phyloP scores from a whole-genome alignment of 371 early-diverging fungal species.

The Smittium mucronatum region DNA sequence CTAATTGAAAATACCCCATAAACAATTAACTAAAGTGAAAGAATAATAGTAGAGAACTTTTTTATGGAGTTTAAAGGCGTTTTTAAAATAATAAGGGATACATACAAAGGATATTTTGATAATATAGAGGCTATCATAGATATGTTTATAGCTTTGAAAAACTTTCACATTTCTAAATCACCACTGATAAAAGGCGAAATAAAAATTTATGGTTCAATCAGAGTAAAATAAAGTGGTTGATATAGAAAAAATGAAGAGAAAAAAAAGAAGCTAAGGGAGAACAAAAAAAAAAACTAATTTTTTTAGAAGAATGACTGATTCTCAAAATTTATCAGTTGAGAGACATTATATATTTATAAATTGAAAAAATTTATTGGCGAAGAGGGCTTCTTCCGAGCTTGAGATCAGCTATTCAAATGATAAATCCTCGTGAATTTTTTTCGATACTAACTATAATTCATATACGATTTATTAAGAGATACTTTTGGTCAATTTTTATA shows the following conservation, averaged over 20 bases:
- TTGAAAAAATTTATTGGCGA: no score
- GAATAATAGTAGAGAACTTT: neutral
- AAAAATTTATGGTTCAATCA: neutral
- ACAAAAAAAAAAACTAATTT: no score
- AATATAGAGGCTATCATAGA: neutral
- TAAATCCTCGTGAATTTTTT: no score
- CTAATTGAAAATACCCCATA: neutral
- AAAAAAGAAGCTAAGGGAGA: no score
- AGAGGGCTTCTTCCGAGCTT: no score
- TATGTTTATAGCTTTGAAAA: neutral
- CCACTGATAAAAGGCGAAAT: neutral
- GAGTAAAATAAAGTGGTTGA: neutral
- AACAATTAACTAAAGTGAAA: neutral
- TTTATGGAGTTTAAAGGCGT: neutral
- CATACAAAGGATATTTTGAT: neutral
- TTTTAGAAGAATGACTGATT: no score
- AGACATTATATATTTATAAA: no score
- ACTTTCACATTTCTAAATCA: neutral
- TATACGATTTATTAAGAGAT: no score
- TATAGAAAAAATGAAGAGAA: neutral
- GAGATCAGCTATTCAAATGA: no score
- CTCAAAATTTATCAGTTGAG: no score
- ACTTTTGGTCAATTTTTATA: no score
- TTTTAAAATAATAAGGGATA: neutral
- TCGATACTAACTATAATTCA: no score